phyloP scores from a whole-genome alignment of 192 early-diverging fungal species.

The Spizellomyces sp. region DNA sequence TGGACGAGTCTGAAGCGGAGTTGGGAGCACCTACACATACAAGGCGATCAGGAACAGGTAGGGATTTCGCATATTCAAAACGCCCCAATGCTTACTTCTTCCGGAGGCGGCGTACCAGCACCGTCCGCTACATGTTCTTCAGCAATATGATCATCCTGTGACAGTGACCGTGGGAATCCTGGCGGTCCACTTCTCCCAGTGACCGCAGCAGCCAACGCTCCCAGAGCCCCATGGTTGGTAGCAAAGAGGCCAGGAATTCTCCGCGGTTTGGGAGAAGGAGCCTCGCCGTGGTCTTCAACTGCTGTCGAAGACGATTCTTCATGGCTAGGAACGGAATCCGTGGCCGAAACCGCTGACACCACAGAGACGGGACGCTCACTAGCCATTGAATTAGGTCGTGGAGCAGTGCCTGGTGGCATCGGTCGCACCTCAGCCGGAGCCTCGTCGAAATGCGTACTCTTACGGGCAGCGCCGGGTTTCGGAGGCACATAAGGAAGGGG shows the following conservation, averaged over 20 bases:
- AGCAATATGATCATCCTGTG: too few relatives aligned
- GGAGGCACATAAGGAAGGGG: conserved; percentile 21
- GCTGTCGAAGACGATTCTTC: not conserved
- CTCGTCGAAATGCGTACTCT: conserved; percentile 12
- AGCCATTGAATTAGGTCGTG: not conserved
- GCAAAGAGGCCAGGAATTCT: conserved; percentile 46
- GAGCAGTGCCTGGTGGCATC: not conserved
- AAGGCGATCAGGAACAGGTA: too few relatives aligned
- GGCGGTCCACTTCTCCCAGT: conserved; percentile 5
- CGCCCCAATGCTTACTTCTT: too few relatives aligned
- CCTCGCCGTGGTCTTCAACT: not conserved
- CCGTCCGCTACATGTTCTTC: too few relatives aligned
- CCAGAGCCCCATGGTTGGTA: conserved; percentile 45
- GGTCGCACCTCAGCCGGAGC: not conserved
- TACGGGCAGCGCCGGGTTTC: conserved; percentile 24
- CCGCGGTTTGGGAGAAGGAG: conserved; percentile 24
- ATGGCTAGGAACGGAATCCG: not conserved
- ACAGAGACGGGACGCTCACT: conserved; percentile 18
- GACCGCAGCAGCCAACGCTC: conserved; percentile 46
- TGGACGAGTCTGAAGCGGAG: too few relatives aligned
- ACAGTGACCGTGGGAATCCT: too few relatives aligned
- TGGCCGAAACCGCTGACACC: conserved; percentile 7
- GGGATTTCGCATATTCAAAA: too few relatives aligned
- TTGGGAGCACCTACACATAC: too few relatives aligned
- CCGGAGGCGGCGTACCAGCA: too few relatives aligned